Base-by-base conservation (phyloP, 495 filamentous ascomycete genomes). In the Hypoxylon rickii region DNA sequence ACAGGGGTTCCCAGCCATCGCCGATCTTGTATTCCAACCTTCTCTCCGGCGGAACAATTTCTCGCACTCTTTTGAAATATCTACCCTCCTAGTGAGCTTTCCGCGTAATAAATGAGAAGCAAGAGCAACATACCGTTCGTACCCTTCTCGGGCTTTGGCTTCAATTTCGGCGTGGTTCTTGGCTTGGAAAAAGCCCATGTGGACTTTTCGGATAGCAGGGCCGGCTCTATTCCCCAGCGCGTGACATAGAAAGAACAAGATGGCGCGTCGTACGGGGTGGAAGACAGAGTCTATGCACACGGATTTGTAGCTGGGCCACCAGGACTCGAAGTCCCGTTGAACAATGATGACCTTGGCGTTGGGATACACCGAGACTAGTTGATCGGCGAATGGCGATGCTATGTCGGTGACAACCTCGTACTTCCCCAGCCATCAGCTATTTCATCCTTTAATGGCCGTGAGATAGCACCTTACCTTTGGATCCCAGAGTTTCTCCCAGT, bases 1-100 rank as follows among this genome's bases (percentile, higher is more conserved):
- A 81, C 34, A 81, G 66, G 22, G 75, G 74, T 36, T 67, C 74
- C 76, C 76, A 79, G 8, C 76, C 76, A 42, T 76, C 68, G 43
- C 73, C 66, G 21, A 79, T 68, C n/a, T 67, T 61, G 52, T 68
- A 80, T 44, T 73, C 73, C 37, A 78, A 51, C 21, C 76, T 40
- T 11, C 63, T 55, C 12, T 74, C 70, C 22, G 45, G 41, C 0
- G 70, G 64, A 12, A 75, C 69, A 3, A 70, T 26, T 26, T 61
- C 33, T 8, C 62, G 41, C 1, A 72, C 51, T 26, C 42, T 32
- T 11, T 21, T n/a, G n/a, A 54, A 61, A 12, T 49, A 45, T 13
- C 24, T 29, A 10, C 24, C 10, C 24, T 4, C 24, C 24, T 4
- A 29, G 24, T 29, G 10, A 29, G 24, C 24, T 10, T 10, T 10